phyloP scores from a whole-genome alignment of 106 monocot species.

The Apostasia ramifera region DNA sequence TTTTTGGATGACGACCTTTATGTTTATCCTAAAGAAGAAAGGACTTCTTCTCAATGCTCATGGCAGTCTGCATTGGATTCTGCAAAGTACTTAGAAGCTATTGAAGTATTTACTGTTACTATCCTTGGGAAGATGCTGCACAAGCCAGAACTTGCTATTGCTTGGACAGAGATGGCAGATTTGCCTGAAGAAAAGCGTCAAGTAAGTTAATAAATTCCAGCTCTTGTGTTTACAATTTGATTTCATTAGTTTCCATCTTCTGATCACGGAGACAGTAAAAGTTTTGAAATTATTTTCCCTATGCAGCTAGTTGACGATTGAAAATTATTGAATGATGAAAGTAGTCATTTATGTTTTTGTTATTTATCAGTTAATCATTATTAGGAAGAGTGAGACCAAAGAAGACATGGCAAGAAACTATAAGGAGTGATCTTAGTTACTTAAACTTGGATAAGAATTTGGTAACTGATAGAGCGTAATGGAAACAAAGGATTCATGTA shows the following conservation, averaged over 20 bases:
- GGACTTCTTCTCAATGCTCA: constrained; percentile 1
- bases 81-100: constrained; percentile 58
- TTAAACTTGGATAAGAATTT: too few species aligned
- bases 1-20: constrained; percentile 37
- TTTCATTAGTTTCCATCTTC: too few species aligned
- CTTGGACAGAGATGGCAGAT: constrained; percentile 57
- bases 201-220: constrained; percentile 21
- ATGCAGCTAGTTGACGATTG: too few species aligned
- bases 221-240: too few species aligned
- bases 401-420: too few species aligned
- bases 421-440: too few species aligned
- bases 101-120: constrained; percentile 54
- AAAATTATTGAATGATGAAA: too few species aligned
- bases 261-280: too few species aligned
- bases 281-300: too few species aligned
- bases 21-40: constrained; percentile 25
- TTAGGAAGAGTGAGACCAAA: too few species aligned
- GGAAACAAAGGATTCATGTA: too few species aligned
- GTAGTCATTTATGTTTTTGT: background rate
- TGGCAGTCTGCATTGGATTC: constrained; percentile 11
- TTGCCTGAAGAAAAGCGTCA: constrained; percentile 66
- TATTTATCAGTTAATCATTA: background rate
- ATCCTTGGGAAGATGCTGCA: constrained; percentile 40
- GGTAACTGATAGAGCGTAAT: too few species aligned
- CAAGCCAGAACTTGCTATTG: constrained; percentile 50